Percentiles rank a stretch among this genome's conserved stretches.
Conservation (phyloP, 1,284 basidiomycete species). For the Trichosporon sp. region DNA sequence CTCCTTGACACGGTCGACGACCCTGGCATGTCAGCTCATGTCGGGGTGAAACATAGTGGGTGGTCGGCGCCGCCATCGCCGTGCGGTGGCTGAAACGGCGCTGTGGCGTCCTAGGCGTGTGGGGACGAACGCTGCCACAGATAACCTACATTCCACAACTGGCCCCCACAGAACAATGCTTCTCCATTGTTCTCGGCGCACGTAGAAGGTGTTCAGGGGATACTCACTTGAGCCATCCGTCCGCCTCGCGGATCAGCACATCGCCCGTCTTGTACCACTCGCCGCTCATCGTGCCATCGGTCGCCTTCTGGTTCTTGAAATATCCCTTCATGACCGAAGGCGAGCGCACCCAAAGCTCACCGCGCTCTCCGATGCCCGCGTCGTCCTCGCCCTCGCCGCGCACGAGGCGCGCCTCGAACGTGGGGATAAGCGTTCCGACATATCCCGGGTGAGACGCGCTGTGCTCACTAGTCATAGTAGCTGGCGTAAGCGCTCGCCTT, state of each 20-base stretch:
- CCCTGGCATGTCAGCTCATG: conserved; percentile 1
- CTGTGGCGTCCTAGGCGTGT: neutral
- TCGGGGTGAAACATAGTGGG: neutral
- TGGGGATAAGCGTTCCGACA: conserved; percentile 73
- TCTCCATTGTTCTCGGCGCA: neutral
- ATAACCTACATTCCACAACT: neutral
- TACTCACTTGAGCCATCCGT: conserved; percentile 64
- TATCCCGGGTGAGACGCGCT: conserved; percentile 60
- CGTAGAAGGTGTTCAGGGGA: neutral
- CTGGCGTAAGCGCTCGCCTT: neutral
- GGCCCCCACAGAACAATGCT: neutral
- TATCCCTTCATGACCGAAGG: conserved; percentile 77
- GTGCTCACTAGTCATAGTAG: conserved; percentile 18
- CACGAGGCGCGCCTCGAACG: conserved; percentile 75
- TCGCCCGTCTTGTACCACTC: conserved; percentile 86
- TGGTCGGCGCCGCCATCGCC: neutral
- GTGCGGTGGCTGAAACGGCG: conserved; percentile 5
- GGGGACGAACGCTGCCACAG: neutral
- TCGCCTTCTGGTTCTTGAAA: conserved; percentile 68
- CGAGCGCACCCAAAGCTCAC: conserved; percentile 79
- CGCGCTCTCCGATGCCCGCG: conserved; percentile 63
- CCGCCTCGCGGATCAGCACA: conserved; percentile 65
- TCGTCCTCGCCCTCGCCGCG: conserved; percentile 52
- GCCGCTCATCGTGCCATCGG: conserved; percentile 67
- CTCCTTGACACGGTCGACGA: conserved; percentile 66